Conservation (phyloP, 352 stramenopile genomes). For the Nothophytophthora sp. region DNA sequence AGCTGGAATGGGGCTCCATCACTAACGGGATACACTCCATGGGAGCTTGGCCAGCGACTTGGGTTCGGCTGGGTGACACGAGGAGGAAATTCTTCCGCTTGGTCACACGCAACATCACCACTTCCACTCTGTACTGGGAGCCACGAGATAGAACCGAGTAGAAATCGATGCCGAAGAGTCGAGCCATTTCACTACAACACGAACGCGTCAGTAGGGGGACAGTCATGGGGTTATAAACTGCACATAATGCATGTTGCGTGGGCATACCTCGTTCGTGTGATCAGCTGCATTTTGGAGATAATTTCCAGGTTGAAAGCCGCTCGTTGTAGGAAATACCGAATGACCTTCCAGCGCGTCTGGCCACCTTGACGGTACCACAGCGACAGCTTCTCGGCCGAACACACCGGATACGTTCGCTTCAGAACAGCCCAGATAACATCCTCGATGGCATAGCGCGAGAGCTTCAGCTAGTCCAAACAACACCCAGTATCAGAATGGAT, state of each 20-base stretch:
- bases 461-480: constrained; percentile 89
- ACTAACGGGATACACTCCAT: constrained; percentile 95
- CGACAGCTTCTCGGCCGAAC: constrained; percentile 55
- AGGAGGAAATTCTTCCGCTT: constrained; percentile 89
- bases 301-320: constrained; percentile 72
- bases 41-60: constrained; percentile 89
- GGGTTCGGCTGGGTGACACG: constrained; percentile 70
- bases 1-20: constrained; percentile 95
- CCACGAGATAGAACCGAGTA: constrained; percentile 92
- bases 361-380: constrained; percentile 52
- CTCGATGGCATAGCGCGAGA: constrained; percentile 84
- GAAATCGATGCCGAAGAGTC: constrained; percentile 95
- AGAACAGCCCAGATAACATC: constrained; percentile 72
- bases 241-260: too few species aligned
- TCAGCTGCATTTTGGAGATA: constrained; percentile 82
- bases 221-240: too few species aligned
- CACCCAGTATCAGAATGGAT: too few species aligned
- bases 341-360: constrained; percentile 49
- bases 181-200: constrained; percentile 90
- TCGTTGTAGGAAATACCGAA: constrained; percentile 50
- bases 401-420: constrained; percentile 62
- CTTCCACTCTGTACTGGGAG: constrained; percentile 94
- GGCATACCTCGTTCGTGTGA: constrained; percentile 74
- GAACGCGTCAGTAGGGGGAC: too few species aligned
- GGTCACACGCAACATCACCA: constrained; percentile 91